These are phyloP conservation scores for Phytophthora pinifolia DNA, from an alignment of 352 stramenopile species.

Conservation along the genomic window DNA sequence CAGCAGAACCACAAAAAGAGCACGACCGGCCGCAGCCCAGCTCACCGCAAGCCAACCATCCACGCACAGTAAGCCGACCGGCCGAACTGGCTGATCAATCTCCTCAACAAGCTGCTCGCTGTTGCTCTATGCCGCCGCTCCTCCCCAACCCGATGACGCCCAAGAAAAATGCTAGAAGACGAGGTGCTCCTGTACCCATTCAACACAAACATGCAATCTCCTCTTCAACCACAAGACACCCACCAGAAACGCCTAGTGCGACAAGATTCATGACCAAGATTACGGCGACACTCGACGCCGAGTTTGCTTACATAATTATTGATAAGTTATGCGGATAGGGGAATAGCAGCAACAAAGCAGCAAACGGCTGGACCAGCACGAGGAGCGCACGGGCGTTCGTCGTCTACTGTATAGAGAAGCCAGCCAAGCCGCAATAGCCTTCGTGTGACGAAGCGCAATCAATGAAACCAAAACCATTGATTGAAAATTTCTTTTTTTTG, in stretches of 20 bases:
- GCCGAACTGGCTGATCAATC: conserved; percentile 11
- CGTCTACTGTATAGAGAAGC: too few relatives aligned
- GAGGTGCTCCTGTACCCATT: conserved; percentile 18
- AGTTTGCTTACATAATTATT: conserved; percentile 36
- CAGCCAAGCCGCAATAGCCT: conserved; percentile 19
- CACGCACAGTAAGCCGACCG: conserved; percentile 17
- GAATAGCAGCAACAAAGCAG: conserved; percentile 14
- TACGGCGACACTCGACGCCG: conserved; percentile 5
- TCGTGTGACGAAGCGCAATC: conserved; percentile 18
- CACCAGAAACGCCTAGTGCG: conserved; percentile 21
- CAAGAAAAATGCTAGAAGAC: conserved; percentile 38
- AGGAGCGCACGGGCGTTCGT: conserved; percentile 8
- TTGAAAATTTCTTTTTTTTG: conserved; percentile 19
- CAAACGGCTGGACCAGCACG: conserved; percentile 4
- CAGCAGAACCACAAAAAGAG: conserved; percentile 21
- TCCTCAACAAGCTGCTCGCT: conserved; percentile 2
- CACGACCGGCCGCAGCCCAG: not conserved
- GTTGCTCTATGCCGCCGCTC: not conserved
- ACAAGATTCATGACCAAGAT: conserved; percentile 16
- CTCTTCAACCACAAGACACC: conserved; percentile 3
- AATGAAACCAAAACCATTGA: conserved; percentile 17
- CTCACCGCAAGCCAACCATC: conserved; percentile 16
- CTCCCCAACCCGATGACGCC: conserved; percentile 17
- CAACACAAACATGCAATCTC: conserved; percentile 26
- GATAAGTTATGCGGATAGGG: conserved; percentile 36